phyloP scores from a whole-genome alignment of 352 stramenopile genomes.

The Elongisporangium undulatum region DNA sequence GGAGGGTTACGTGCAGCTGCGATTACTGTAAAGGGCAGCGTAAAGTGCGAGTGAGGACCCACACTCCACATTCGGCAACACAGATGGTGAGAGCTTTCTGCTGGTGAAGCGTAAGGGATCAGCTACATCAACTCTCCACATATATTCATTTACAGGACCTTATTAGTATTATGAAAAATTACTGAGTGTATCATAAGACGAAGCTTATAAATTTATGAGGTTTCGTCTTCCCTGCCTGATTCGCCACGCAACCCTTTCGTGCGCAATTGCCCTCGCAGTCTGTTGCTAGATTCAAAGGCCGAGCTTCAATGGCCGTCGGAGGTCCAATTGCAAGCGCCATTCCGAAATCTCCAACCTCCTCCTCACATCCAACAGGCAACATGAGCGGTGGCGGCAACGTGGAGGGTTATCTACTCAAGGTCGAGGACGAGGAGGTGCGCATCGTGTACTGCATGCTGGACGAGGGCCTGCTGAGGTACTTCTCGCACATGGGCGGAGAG shows the following conservation, averaged over 20 bases:
- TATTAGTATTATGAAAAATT: neutral
- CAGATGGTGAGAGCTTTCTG: neutral
- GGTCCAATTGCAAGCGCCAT: neutral
- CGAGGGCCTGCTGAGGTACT: slow-evolving; percentile 78
- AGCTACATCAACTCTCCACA: neutral
- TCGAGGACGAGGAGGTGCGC: slow-evolving; percentile 46
- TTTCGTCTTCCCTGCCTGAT: neutral
- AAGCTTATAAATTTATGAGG: neutral
- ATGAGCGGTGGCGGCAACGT: slow-evolving; percentile 64
- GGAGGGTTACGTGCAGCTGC: neutral
- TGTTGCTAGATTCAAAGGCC: neutral
- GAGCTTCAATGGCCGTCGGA: neutral
- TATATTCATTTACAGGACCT: neutral
- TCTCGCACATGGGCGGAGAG: slow-evolving; percentile 61
- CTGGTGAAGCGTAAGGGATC: neutral
- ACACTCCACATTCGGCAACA: neutral
- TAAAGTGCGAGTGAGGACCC: neutral
- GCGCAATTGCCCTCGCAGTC: neutral
- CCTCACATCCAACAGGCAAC: slow-evolving; percentile 7
- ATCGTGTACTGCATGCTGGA: slow-evolving; percentile 86
- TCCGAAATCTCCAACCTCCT: neutral
- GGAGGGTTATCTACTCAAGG: slow-evolving; percentile 79
- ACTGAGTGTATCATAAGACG: neutral
- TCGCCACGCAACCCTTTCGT: neutral
- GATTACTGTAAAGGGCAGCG: neutral